phyloP scores from a whole-genome alignment of 305 asterid genomes.

The Fraxinus latifolia region DNA sequence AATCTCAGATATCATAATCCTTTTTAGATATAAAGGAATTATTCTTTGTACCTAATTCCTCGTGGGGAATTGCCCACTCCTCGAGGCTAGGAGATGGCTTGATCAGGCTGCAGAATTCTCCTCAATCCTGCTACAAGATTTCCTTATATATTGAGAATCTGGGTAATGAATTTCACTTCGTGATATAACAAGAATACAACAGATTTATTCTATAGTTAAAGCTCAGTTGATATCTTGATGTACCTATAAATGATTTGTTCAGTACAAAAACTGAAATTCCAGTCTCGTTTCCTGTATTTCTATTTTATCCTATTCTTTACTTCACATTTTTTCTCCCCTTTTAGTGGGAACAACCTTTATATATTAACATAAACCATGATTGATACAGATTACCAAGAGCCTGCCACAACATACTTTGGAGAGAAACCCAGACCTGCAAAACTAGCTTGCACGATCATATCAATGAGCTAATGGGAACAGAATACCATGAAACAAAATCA shows the following conservation, averaged over 20 bases:
- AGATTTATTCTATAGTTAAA: neutral
- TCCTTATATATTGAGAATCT: neutral
- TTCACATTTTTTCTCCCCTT: neutral
- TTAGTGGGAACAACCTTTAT: neutral
- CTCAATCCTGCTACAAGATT: neutral
- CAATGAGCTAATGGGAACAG: neutral
- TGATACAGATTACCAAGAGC: neutral
- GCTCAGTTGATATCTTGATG: neutral
- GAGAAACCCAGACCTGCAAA: neutral
- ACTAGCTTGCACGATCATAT: neutral
- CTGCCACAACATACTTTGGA: neutral
- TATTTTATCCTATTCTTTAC: neutral
- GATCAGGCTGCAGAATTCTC: neutral
- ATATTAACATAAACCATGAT: neutral
- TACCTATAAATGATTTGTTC: neutral
- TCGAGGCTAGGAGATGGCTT: constrained; percentile 8
- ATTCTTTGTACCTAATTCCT: constrained; percentile 2
- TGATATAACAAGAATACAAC: neutral
- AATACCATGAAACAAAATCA: neutral
- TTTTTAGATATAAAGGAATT: constrained; percentile 1
- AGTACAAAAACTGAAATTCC: neutral
- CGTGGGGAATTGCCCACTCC: constrained; percentile 3
- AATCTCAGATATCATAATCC: neutral
- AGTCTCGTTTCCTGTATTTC: neutral
- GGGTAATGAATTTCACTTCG: neutral